Percentiles rank a stretch among this genome's conserved stretches.
Conservation (phyloP, 139 green algal species). For the Chlorella vulgaris region DNA sequence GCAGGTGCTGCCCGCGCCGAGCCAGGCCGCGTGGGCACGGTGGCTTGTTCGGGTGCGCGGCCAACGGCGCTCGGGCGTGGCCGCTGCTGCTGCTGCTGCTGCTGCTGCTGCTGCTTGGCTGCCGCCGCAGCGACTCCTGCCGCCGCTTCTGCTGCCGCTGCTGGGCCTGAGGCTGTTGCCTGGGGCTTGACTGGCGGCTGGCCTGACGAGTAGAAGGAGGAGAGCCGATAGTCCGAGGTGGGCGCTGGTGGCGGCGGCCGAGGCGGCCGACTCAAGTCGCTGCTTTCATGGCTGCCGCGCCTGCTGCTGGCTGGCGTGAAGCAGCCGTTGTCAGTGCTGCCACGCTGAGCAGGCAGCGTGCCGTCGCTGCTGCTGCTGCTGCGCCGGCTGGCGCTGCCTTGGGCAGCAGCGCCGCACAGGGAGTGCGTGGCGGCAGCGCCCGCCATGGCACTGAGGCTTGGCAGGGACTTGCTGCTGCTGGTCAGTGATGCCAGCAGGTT, state of each 20-base stretch:
- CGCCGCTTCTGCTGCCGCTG: not conserved
- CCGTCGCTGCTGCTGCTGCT: not conserved
- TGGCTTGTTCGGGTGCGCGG: too few species aligned
- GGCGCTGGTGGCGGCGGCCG: not conserved
- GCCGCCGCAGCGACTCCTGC: not conserved
- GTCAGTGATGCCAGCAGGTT: constrained; percentile 4
- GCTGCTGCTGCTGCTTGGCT: not conserved
- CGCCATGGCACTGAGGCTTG: not conserved
- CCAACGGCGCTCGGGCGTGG: too few species aligned
- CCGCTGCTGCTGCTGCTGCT: not conserved
- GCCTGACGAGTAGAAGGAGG: not conserved
- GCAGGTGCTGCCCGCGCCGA: not conserved
- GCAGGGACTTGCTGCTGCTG: constrained; percentile 3
- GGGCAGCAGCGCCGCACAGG: not conserved
- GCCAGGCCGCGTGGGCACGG: too few species aligned
- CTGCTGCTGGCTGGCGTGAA: not conserved
- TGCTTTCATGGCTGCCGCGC: not conserved
- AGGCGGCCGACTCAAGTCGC: not conserved
- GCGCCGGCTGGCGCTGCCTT: not conserved
- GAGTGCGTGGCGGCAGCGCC: not conserved
- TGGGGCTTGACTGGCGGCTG: not conserved
- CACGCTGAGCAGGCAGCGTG: not conserved
- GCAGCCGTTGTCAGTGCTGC: constrained; percentile 5
- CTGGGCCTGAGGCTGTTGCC: not conserved
- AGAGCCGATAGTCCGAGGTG: constrained; percentile 1